Evolutionary conservation across 208 protist species (phyloP).

Genomic region (Leishmania tarentolae): DNA sequence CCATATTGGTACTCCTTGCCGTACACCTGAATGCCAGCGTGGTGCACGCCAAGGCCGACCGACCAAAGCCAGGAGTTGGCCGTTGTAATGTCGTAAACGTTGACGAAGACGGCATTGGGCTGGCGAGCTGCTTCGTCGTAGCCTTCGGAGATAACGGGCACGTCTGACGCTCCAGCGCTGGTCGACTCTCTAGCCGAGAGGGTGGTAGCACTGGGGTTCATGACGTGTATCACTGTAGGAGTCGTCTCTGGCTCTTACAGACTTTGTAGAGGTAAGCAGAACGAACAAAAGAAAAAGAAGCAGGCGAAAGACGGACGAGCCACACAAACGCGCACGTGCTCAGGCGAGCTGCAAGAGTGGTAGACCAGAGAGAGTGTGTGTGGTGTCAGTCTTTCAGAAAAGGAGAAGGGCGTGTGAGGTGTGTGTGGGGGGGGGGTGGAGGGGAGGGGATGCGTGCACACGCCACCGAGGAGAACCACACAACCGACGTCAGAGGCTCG

Average conservation of each 20-base stretch:
- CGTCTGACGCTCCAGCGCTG: not conserved
- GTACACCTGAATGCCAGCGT: slow-evolving; percentile 78
- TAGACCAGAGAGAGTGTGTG: not conserved
- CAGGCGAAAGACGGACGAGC: not conserved
- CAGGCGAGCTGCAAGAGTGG: not conserved
- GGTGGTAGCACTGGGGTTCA: not conserved
- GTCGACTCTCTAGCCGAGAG: slow-evolving; percentile 9
- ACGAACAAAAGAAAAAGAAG: not conserved
- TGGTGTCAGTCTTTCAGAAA: not conserved
- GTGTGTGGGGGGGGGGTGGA: no score
- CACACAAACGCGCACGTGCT: not conserved
- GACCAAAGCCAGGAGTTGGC: slow-evolving; percentile 50
- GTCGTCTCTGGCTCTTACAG: not conserved
- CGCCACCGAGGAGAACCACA: not conserved
- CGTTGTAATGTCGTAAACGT: slow-evolving; percentile 70
- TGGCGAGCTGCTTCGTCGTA: slow-evolving; percentile 13
- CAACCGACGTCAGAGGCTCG: not conserved
- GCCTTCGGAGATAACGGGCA: not conserved
- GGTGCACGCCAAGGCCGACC: slow-evolving; percentile 67
- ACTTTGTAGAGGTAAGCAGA: not conserved
- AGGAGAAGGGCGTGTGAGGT: not conserved
- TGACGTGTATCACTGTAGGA: slow-evolving; percentile 1
- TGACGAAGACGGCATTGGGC: slow-evolving; percentile 64
- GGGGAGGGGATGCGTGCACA: not conserved
- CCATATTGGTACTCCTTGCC: slow-evolving; percentile 69